Evolutionary conservation across 305 asterid species (phyloP).

Genomic region (Fraxinus sp.): DNA sequence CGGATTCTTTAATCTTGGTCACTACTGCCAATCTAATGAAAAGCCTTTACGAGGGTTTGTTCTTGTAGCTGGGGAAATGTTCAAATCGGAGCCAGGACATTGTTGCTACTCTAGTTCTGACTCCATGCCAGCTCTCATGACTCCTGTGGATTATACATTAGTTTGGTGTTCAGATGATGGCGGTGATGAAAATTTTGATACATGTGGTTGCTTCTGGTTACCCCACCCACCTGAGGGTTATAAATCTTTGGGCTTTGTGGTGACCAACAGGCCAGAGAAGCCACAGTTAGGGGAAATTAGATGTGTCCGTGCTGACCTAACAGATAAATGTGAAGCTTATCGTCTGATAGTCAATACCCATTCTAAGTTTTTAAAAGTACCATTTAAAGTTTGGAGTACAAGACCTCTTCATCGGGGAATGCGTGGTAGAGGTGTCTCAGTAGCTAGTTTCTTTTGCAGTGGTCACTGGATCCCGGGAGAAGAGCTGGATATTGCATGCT

Average conservation of each 20-base stretch:
- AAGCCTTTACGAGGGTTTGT: conserved; percentile 70
- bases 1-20: conserved; percentile 69
- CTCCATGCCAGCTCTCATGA: conserved; percentile 46
- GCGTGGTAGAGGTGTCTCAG: conserved; percentile 61
- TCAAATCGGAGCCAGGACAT: conserved; percentile 21
- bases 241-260: conserved; percentile 71
- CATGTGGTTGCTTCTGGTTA: conserved; percentile 64
- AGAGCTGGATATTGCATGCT: conserved; percentile 54
- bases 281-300: conserved; percentile 59
- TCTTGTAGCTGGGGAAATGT: conserved; percentile 64
- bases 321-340: conserved; percentile 59
- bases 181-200: conserved; percentile 45
- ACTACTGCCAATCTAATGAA: conserved; percentile 67
- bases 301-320: conserved; percentile 74
- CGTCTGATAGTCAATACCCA: conserved; percentile 35
- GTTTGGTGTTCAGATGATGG: conserved; percentile 69
- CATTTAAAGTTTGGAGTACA: conserved; percentile 53
- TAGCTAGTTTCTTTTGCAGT: conserved; percentile 71
- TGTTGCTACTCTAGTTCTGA: conserved; percentile 13
- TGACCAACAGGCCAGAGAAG: conserved; percentile 53
- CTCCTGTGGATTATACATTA: conserved; percentile 66
- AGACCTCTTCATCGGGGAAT: conserved; percentile 71
- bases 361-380: conserved; percentile 38
- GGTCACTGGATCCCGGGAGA: conserved; percentile 33
- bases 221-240: conserved; percentile 79